Evolutionary conservation across 768 basidiomycete species (phyloP).

Genomic region (Termitomyces eurrhizus): DNA sequence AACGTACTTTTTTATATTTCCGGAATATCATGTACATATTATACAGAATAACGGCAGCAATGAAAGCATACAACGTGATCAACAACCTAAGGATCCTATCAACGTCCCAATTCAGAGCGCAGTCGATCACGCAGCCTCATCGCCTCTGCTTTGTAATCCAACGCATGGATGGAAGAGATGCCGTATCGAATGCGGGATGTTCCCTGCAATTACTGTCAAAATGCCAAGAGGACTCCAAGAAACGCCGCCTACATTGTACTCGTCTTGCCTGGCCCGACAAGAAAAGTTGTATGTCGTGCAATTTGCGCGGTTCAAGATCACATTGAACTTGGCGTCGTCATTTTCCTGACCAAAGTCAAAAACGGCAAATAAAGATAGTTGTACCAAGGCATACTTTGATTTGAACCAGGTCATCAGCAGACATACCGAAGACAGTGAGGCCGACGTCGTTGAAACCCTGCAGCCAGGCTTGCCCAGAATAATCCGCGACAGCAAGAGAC

Average conservation of each 20-base stretch:
- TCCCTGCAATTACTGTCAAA: slow-evolving; percentile 47
- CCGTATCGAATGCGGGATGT: slow-evolving; percentile 78
- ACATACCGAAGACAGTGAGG: slow-evolving; percentile 65
- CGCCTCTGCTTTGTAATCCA: slow-evolving; percentile 72
- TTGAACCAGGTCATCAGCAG: slow-evolving; percentile 74
- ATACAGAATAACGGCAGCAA: not conserved
- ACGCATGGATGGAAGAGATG: slow-evolving; percentile 57
- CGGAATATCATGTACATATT: not conserved
- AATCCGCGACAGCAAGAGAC: slow-evolving; percentile 84
- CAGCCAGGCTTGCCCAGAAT: slow-evolving; percentile 87
- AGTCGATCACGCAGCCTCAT: slow-evolving; percentile 56
- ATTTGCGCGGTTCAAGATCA: slow-evolving; percentile 56
- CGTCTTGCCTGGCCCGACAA: slow-evolving; percentile 84
- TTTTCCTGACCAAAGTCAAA: slow-evolving; percentile 39
- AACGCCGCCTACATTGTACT: slow-evolving; percentile 62
- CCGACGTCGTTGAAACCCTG: slow-evolving; percentile 96
- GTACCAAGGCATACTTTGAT: slow-evolving; percentile 50
- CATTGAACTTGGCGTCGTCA: slow-evolving; percentile 55
- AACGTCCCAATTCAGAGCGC: slow-evolving; percentile 54
- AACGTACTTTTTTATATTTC: slow-evolving; percentile 2
- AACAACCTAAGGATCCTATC: slow-evolving; percentile 6
- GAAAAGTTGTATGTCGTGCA: slow-evolving; percentile 78
- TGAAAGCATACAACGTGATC: not conserved
- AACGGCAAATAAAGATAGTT: not conserved
- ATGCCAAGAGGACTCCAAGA: not conserved